Percentiles rank a stretch among this genome's conserved stretches.
These are phyloP conservation scores for Pythium graminicola DNA, from an alignment of 352 stramenopile species.

Conservation along the genomic window DNA sequence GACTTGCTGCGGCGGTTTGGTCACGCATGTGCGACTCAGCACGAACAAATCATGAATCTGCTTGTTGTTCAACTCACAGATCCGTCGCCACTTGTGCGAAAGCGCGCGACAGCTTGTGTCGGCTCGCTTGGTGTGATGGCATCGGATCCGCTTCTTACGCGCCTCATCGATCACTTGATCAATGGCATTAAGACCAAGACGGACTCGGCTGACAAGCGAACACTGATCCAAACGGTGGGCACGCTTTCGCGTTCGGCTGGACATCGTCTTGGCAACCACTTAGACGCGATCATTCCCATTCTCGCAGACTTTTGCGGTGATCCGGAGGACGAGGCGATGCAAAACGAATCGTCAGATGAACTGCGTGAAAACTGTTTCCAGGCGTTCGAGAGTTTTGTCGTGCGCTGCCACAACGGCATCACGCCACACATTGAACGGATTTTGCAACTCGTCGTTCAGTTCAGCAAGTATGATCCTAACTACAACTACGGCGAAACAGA, in stretches of 20 bases:
- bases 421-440: constrained; percentile 92
- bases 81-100: constrained; percentile 88
- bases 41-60: constrained; percentile 87
- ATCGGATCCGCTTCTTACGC: constrained; percentile 91
- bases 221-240: constrained; percentile 96
- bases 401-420: constrained; percentile 95
- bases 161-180: constrained; percentile 90
- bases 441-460: constrained; percentile 84
- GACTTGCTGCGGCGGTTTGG: constrained; percentile 96
- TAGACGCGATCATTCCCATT: constrained; percentile 95
- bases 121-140: constrained; percentile 94
- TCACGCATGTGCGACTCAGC: constrained; percentile 79
- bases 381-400: constrained; percentile 96
- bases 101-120: constrained; percentile 93
- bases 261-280: constrained; percentile 92
- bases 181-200: constrained; percentile 80
- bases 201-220: constrained; percentile 77
- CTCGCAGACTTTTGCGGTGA: constrained; percentile 94
- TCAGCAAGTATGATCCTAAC: constrained; percentile 98
- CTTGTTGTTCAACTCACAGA: constrained; percentile 81
- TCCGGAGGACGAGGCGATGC: constrained; percentile 87
- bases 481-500: constrained; percentile 96
- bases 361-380: constrained; percentile 98
- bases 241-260: constrained; percentile 95
- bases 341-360: constrained; percentile 93